phyloP scores from a whole-genome alignment of 768 basidiomycete genomes.

The Leccinum ochraceum region DNA sequence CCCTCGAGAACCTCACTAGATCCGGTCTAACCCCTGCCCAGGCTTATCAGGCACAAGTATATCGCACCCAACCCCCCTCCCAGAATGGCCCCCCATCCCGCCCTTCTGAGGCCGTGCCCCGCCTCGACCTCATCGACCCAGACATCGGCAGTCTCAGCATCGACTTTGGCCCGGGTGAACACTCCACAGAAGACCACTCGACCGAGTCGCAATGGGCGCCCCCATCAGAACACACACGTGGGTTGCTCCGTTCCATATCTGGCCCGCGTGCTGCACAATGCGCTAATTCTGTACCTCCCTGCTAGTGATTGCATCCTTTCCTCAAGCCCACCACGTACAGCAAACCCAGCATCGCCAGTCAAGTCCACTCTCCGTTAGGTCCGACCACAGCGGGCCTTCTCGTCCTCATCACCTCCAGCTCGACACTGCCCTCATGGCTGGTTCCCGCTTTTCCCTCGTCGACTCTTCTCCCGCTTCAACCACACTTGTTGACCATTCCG shows the following conservation, averaged over 20 bases:
- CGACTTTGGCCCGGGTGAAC: slow-evolving; percentile 45
- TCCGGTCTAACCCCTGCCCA: slow-evolving; percentile 73
- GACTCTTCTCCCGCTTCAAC: slow-evolving; percentile 49
- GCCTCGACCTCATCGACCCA: slow-evolving; percentile 48
- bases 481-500: slow-evolving; percentile 37
- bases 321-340: slow-evolving; percentile 25
- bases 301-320: slow-evolving; percentile 28
- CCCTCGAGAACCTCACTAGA: slow-evolving; percentile 44
- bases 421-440: slow-evolving; percentile 49
- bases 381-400: slow-evolving; percentile 37
- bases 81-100: slow-evolving; percentile 32
- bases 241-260: slow-evolving; percentile 34
- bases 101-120: slow-evolving; percentile 35
- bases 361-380: slow-evolving; percentile 42
- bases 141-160: slow-evolving; percentile 60
- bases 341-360: slow-evolving; percentile 32
- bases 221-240: slow-evolving; percentile 43
- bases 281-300: slow-evolving; percentile 24
- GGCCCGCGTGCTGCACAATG: slow-evolving; percentile 28
- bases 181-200: slow-evolving; percentile 42
- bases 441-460: slow-evolving; percentile 42
- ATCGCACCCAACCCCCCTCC: slow-evolving; percentile 44
- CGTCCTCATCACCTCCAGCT: slow-evolving; percentile 58
- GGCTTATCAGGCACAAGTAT: slow-evolving; percentile 78
- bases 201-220: slow-evolving; percentile 62